Evolutionary conservation across 148 eudicot species (phyloP).

Genomic region (Oxyria digyna): DNA sequence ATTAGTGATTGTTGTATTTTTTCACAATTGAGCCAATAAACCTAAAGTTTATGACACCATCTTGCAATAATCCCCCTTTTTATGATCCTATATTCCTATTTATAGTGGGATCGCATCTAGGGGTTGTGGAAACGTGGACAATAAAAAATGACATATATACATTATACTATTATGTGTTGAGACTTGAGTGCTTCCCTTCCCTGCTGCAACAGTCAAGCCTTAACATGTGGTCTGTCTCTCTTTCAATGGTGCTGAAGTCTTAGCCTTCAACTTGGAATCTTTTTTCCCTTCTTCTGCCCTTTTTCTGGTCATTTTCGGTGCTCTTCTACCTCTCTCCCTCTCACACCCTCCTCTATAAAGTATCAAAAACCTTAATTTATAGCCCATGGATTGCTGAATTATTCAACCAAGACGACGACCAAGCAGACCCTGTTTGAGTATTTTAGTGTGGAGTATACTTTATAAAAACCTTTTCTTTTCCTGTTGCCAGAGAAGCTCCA

Average conservation of each 20-base stretch:
- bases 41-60: too few species aligned
- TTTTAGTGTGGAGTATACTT: too few species aligned
- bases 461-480: not conserved
- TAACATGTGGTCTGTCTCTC: slow-evolving; percentile 1
- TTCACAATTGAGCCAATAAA: too few species aligned
- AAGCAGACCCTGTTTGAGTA: too few species aligned
- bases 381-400: not conserved
- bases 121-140: too few species aligned
- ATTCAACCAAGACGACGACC: not conserved
- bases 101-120: too few species aligned
- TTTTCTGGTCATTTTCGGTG: not conserved
- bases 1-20: too few species aligned
- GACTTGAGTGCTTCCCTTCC: too few species aligned
- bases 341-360: not conserved
- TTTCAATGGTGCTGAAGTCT: slow-evolving; percentile 2
- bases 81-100: too few species aligned
- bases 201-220: not conserved
- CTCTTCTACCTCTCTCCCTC: not conserved
- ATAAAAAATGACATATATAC: too few species aligned
- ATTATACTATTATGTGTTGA: not conserved
- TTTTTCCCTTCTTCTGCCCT: not conserved
- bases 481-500: not conserved
- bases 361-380: not conserved
- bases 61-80: too few species aligned
- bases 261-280: not conserved